phyloP scores from a whole-genome alignment of 1,284 basidiomycete species.

The Schizopora paradoxa region DNA sequence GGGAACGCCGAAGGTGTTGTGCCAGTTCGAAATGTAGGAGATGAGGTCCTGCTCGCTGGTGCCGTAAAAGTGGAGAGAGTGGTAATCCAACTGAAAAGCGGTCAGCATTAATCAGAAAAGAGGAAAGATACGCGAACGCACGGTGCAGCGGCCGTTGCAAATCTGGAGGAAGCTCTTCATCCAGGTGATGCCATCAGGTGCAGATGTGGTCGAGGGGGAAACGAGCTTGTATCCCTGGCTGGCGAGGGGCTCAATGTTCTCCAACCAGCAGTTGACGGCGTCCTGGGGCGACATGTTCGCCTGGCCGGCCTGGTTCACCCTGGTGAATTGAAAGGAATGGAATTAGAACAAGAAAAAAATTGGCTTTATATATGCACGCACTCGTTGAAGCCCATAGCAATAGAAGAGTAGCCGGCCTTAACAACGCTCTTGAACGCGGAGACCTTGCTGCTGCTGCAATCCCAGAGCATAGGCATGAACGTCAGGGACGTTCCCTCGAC shows the following conservation, averaged over 20 bases:
- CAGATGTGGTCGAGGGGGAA: neutral
- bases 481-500: neutral
- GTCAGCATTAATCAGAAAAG: neutral
- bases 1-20: conserved; percentile 25
- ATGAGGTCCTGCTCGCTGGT: conserved; percentile 25
- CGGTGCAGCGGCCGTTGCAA: neutral
- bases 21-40: conserved; percentile 26
- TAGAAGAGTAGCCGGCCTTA: neutral
- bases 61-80: conserved; percentile 25
- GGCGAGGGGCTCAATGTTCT: neutral
- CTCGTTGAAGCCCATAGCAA: neutral
- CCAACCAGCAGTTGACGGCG: neutral
- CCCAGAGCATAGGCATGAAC: neutral
- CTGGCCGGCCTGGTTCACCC: neutral
- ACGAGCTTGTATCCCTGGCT: neutral
- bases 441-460: neutral
- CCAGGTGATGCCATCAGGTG: neutral
- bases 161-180: neutral
- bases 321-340: neutral
- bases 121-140: neutral
- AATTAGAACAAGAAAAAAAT: neutral
- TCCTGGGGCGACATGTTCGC: neutral
- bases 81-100: neutral
- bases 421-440: neutral
- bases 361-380: neutral